Evolutionary conservation across 148 eudicot genomes (phyloP), one percentile per base, ranked within the genome.

Genomic region (Vaccinium vitisidaea): DNA sequence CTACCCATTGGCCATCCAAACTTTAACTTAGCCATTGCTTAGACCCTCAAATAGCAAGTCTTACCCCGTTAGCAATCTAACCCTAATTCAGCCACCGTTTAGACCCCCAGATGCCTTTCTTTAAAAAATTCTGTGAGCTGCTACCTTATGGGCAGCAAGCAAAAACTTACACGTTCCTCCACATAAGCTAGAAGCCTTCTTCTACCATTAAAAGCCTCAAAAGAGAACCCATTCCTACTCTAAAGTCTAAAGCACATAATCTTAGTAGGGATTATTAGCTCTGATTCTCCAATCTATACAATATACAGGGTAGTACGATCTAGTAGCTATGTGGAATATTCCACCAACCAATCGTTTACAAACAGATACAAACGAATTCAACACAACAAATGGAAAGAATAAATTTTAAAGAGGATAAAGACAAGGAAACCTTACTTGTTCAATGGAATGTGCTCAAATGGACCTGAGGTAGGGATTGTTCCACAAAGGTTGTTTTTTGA

Each of bases 401-500:
- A 27, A 54, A n/a, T 36, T 16, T 32, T 30, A 49, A 84, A 46
- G 39, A 50, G 46, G 53, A 54, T 53, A 65, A 69, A 69, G 55
- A 52, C 48, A 73, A 55, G 71, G 75, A 82, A 54, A 76, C 8
- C 98, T 90, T 92, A 95, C 98, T 95, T 96, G 93, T 91, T 95
- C 84, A 93, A 53, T 63, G 99, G 95, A 75, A 96, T 90, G 88
- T 90, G 94, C 90, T 93, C 98, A 86, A 95, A 95, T 87, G 97
- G 92, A 76, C 98, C 98, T 9, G 91, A 82, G 54, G 95, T 92
- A 73, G 99, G 99, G 84, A 96, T 93, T 49, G 98, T 90, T 88
- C 99, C 99, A 79, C 99, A 96, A 87, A 96, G 84, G 77, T 94
- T 87, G 90, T 96, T 96, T 88, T 80, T 88, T 23, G 95, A 93